Evolutionary conservation across 2,329 filamentous ascomycete genomes (phyloP).

Genomic region (Hymenoscyphus infarciens): DNA sequence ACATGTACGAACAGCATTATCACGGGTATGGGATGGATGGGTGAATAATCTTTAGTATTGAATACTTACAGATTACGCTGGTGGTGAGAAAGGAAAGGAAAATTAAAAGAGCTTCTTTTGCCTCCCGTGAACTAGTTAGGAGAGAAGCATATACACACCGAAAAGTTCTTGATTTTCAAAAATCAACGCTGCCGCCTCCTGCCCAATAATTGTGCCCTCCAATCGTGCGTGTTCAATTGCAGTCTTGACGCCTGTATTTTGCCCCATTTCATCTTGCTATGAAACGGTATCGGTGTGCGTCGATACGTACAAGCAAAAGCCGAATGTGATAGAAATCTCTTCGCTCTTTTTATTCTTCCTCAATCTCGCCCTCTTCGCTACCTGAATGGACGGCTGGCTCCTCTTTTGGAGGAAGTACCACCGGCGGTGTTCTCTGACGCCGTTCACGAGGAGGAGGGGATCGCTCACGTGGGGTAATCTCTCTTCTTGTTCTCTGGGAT

Average conservation of each 20-base stretch:
- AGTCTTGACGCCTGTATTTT: conserved; percentile 25
- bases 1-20: neutral
- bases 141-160: conserved; percentile 33
- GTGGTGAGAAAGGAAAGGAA: conserved; percentile 11
- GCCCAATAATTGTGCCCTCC: neutral
- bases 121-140: conserved; percentile 16
- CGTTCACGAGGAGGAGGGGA: conserved; percentile 54
- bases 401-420: conserved; percentile 39
- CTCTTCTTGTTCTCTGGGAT: conserved; percentile 53
- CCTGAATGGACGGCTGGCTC: conserved; percentile 58
- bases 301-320: conserved; percentile 36
- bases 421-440: conserved; percentile 52
- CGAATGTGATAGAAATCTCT: neutral
- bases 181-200: conserved; percentile 8
- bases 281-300: conserved; percentile 28
- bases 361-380: conserved; percentile 97
- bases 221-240: conserved; percentile 3
- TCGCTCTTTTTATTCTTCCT: conserved; percentile 54
- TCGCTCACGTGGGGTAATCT: conserved; percentile 56
- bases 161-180: conserved; percentile 15
- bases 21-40: conserved; percentile 51
- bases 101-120: neutral
- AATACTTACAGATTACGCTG: conserved; percentile 8
- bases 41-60: conserved; percentile 51
- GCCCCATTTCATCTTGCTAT: conserved; percentile 33